Evolutionary conservation across 2,329 filamentous ascomycete genomes (phyloP).

Genomic region (Apiospora koreana): DNA sequence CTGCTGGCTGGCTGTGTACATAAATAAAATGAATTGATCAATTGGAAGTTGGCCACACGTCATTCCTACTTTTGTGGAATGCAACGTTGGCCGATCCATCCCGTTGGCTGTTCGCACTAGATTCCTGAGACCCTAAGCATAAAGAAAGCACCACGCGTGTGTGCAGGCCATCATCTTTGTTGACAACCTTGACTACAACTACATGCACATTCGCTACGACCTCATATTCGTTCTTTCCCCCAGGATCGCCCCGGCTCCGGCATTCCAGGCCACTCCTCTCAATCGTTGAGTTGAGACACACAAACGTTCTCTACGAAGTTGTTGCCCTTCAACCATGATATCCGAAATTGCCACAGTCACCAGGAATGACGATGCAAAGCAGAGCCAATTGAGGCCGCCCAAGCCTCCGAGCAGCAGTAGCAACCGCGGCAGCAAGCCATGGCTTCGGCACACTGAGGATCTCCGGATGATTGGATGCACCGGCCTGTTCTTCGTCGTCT

Average conservation of each 20-base stretch:
- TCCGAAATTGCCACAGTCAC: background rate
- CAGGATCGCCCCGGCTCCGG: background rate
- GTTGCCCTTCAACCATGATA: background rate
- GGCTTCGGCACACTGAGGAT: slow-evolving; percentile 15
- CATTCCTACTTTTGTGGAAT: background rate
- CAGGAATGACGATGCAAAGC: background rate
- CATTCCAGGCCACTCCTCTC: background rate
- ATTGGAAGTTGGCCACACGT: background rate
- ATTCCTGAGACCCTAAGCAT: background rate
- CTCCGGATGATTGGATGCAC: slow-evolving; percentile 13
- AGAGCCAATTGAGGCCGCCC: background rate
- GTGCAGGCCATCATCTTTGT: background rate
- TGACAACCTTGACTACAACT: background rate
- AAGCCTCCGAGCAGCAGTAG: background rate
- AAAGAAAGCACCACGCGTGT: background rate
- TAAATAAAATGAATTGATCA: background rate
- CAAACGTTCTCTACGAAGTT: too few species aligned
- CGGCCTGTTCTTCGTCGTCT: slow-evolving; percentile 16
- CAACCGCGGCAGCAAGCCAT: background rate
- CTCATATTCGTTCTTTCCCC: background rate
- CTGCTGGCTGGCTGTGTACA: background rate
- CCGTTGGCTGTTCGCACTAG: background rate
- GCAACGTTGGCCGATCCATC: background rate
- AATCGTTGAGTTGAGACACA: background rate
- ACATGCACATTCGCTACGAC: background rate